These are phyloP conservation scores for Sanghuangporus sanghuang DNA, from an alignment of 1,284 basidiomycete species.

Conservation along the genomic window DNA sequence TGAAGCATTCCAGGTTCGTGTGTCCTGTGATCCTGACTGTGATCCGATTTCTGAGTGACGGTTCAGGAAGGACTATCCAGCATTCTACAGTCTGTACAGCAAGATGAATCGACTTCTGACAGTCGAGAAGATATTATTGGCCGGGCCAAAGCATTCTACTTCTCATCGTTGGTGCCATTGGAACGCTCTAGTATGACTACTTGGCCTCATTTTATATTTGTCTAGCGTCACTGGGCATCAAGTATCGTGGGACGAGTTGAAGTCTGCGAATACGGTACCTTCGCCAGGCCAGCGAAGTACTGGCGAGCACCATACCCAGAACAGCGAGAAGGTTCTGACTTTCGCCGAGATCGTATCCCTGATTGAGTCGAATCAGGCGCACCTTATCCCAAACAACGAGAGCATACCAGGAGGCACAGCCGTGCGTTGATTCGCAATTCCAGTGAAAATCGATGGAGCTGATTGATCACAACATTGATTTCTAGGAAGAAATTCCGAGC, in stretches of 20 bases:
- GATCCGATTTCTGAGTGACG: not conserved
- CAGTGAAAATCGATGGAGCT: too few species aligned
- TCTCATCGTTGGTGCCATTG: conserved; percentile 17
- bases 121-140: conserved; percentile 17
- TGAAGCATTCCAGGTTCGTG: conserved; percentile 9
- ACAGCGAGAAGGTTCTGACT: conserved; percentile 38
- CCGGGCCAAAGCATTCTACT: conserved; percentile 22
- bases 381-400: conserved; percentile 74
- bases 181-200: not conserved
- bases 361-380: conserved; percentile 63
- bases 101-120: not conserved
- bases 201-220: not conserved
- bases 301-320: not conserved
- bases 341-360: conserved; percentile 64
- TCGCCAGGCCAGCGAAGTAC: not conserved
- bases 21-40: not conserved
- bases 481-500: conserved; percentile 9
- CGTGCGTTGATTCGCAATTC: conserved; percentile 33
- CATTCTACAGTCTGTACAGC: conserved; percentile 1
- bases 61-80: conserved; percentile 11
- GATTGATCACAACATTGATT: not conserved
- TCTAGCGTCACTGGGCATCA: conserved; percentile 17
- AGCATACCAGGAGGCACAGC: conserved; percentile 57
- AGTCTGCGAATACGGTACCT: not conserved
- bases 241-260: conserved; percentile 17